A percentile compares a stretch with the other conserved stretches of the same genome.
Conservation (phyloP, 306 rosid genomes). For the Vigna hirtella region DNA sequence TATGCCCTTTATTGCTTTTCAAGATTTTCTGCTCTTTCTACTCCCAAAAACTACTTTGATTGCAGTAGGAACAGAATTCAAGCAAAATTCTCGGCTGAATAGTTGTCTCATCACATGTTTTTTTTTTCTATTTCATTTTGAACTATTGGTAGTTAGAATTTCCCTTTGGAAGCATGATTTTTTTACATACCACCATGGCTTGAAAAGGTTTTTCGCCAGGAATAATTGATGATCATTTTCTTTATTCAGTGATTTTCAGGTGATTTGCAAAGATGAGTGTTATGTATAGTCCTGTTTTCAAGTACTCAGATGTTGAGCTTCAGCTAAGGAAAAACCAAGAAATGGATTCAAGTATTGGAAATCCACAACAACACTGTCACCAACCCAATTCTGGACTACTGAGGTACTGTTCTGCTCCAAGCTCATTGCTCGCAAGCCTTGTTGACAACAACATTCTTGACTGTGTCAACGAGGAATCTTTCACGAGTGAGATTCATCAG, state of each 20-base stretch:
- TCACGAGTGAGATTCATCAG: conserved; percentile 41
- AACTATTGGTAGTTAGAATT: neutral
- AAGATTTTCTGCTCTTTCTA: neutral
- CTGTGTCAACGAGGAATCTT: conserved; percentile 49
- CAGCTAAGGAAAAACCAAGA: conserved; percentile 58
- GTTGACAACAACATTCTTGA: conserved; percentile 42
- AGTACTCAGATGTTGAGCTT: conserved; percentile 52
- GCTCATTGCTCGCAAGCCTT: conserved; percentile 52
- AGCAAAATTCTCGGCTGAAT: conserved; percentile 35
- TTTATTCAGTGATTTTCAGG: conserved; percentile 32
- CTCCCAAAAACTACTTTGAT: conserved; percentile 31
- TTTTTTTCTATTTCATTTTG: neutral
- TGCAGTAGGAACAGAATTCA: conserved; percentile 23
- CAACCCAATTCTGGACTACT: conserved; percentile 55
- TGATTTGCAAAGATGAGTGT: conserved; percentile 59
- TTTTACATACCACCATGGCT: neutral
- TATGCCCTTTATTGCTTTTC: conserved; percentile 30
- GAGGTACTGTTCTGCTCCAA: conserved; percentile 71
- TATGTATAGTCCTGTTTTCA: conserved; percentile 53
- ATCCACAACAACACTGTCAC: conserved; percentile 46
- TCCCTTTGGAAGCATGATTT: neutral
- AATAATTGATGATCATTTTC: neutral
- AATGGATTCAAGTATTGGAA: conserved; percentile 56
- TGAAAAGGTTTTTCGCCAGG: neutral
- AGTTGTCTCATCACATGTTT: neutral